Conservation (phyloP, 768 basidiomycete genomes). For the Postia placenta region DNA sequence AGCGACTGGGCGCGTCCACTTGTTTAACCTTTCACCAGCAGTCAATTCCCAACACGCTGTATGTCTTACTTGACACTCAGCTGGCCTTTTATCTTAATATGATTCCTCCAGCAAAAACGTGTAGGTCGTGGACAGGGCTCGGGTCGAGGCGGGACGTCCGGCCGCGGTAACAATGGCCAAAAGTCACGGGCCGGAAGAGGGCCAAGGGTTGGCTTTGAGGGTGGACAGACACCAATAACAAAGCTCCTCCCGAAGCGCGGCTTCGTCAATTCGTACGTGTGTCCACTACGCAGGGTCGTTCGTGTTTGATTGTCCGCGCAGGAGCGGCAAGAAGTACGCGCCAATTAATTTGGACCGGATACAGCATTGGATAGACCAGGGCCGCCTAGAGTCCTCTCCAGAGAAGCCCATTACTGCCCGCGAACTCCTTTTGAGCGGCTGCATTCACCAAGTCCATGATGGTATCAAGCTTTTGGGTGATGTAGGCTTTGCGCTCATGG, state of each 20-base stretch:
- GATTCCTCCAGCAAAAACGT: slow-evolving; percentile 72
- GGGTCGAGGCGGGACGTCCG: slow-evolving; percentile 86
- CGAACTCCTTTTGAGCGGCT: slow-evolving; percentile 79
- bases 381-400: slow-evolving; percentile 70
- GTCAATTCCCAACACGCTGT: slow-evolving; percentile 66
- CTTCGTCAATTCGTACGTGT: slow-evolving; percentile 83
- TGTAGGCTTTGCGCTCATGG: slow-evolving; percentile 33
- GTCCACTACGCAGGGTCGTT: background rate
- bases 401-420: slow-evolving; percentile 84
- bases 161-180: slow-evolving; percentile 93
- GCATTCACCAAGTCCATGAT: slow-evolving; percentile 82
- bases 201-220: slow-evolving; percentile 81
- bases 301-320: background rate
- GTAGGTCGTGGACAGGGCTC: slow-evolving; percentile 92
- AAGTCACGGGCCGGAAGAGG: slow-evolving; percentile 88
- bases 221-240: slow-evolving; percentile 93
- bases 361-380: slow-evolving; percentile 87
- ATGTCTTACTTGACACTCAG: slow-evolving; percentile 14
- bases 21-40: slow-evolving; percentile 73
- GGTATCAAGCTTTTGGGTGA: slow-evolving; percentile 90
- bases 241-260: slow-evolving; percentile 90
- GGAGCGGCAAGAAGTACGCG: slow-evolving; percentile 70
- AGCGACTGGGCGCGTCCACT: slow-evolving; percentile 41
- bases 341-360: slow-evolving; percentile 84
- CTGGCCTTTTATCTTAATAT: background rate